Conservation (phyloP, 257 asterid species). For the Fraxinus americana region DNA sequence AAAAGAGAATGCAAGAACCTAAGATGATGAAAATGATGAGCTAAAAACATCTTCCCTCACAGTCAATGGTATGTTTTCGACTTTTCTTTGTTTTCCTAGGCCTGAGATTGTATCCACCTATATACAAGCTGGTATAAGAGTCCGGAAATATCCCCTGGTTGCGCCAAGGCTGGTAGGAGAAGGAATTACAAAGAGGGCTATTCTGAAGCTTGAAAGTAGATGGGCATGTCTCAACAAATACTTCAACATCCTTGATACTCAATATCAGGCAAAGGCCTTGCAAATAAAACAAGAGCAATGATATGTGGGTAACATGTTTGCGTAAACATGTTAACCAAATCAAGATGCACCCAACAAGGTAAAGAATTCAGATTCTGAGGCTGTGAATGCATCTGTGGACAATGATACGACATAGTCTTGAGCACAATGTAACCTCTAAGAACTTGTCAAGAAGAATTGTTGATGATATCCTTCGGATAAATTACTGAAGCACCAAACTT, state of each 20-base stretch:
- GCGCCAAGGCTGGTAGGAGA: neutral
- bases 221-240: neutral
- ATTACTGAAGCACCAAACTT: neutral
- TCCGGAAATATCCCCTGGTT: neutral
- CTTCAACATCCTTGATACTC: neutral
- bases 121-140: neutral
- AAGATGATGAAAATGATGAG: neutral
- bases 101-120: neutral
- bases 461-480: neutral
- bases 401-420: neutral
- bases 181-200: neutral
- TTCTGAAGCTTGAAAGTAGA: neutral
- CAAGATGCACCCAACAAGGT: neutral
- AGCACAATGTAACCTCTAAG: neutral
- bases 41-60: neutral
- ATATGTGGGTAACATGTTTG: neutral
- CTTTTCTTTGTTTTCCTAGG: neutral
- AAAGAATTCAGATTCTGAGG: neutral
- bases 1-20: neutral
- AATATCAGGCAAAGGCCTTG: neutral
- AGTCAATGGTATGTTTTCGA: neutral
- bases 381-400: neutral
- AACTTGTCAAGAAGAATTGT: neutral
- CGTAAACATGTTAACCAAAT: neutral
- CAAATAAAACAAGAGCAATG: neutral